Evolutionary conservation across 495 filamentous ascomycete species (phyloP).

Genomic region (Poronia punctata): DNA sequence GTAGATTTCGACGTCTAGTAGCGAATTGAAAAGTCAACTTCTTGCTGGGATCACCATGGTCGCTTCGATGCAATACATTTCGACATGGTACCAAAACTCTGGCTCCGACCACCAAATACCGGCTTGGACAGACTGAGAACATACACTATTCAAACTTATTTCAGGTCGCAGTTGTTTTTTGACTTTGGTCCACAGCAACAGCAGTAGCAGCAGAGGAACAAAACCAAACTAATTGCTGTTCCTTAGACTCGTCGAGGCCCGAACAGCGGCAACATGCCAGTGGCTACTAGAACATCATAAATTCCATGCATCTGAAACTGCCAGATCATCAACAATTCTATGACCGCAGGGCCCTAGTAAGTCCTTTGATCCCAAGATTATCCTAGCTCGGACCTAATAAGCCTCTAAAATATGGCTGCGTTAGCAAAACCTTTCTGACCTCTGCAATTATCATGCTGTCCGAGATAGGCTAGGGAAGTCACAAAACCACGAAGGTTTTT

Average conservation of each 20-base stretch:
- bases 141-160: neutral
- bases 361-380: no score
- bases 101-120: neutral
- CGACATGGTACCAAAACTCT: neutral
- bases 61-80: slow-evolving; percentile 2
- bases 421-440: slow-evolving; percentile 32
- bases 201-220: no score
- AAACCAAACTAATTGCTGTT: neutral
- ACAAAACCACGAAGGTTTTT: slow-evolving; percentile 25
- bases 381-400: neutral
- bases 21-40: neutral
- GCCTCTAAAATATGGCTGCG: slow-evolving; percentile 1
- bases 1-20: neutral
- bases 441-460: slow-evolving; percentile 26
- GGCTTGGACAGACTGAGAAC: neutral
- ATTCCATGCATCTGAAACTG: neutral
- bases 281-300: neutral
- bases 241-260: neutral
- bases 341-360: slow-evolving; percentile 3
- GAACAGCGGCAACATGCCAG: neutral
- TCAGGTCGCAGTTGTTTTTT: neutral
- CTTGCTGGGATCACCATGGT: neutral
- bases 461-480: slow-evolving; percentile 7
- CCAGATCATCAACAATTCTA: slow-evolving; percentile 1
- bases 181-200: neutral